Evolutionary conservation across 805 yeast species (phyloP).

Genomic region (Candida manassasensis): DNA sequence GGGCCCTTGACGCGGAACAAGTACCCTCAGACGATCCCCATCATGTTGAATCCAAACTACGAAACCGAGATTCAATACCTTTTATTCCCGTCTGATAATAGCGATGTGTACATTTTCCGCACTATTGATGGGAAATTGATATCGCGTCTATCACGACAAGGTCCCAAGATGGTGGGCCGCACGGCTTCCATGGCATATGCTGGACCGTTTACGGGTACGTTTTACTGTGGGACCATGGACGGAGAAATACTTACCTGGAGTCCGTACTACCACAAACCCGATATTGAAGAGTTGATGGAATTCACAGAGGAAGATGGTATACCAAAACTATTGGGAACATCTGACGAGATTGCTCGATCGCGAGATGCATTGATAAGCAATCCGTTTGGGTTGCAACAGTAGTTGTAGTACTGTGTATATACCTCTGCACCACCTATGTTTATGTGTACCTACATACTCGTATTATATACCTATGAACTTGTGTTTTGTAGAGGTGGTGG

Average conservation of each 20-base stretch:
- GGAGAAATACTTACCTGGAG: slow-evolving; percentile 63
- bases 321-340: no score
- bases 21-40: slow-evolving; percentile 44
- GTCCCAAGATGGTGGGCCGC: slow-evolving; percentile 37
- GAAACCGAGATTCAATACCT: slow-evolving; percentile 57
- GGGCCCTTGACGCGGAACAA: slow-evolving; percentile 75
- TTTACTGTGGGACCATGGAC: slow-evolving; percentile 60
- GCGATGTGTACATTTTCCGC: slow-evolving; percentile 59
- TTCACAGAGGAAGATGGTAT: slow-evolving; percentile 4
- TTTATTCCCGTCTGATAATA: slow-evolving; percentile 71
- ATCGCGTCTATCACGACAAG: slow-evolving; percentile 46
- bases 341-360: no score
- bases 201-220: slow-evolving; percentile 41
- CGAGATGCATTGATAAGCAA: no score
- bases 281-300: slow-evolving; percentile 2
- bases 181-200: slow-evolving; percentile 51
- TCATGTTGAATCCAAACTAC: slow-evolving; percentile 44
- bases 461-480: no score
- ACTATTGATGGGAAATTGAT: slow-evolving; percentile 60
- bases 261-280: slow-evolving; percentile 16
- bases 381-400: no score
- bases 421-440: no score
- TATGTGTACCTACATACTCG: no score
- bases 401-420: no score
- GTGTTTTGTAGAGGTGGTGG: no score